Evolutionary conservation across 345 rosid genomes (phyloP), one percentile per base, ranked within the genome.

Genomic region (Combretum micranthum): DNA sequence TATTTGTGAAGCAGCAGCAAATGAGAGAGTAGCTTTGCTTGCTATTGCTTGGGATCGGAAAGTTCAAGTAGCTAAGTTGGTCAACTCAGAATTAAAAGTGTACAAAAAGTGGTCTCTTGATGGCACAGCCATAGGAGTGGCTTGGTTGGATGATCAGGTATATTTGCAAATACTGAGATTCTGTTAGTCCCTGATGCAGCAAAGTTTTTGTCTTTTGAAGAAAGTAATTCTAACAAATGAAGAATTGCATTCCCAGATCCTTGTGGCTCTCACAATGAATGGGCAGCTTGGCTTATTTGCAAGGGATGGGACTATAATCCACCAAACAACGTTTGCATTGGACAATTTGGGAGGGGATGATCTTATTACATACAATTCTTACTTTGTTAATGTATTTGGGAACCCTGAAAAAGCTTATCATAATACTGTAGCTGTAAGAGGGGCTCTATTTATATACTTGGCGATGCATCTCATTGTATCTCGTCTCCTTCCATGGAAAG

Each of bases 101-200:
- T 93, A 65, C 80, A 91, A 86, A 65, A 93, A 76, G 64, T 89
- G 97, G 99, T 80, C 89, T 57, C 83, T 93, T 70, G 99, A 89
- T 66, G 83, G 88, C 71, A 69, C 86, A 56, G 99, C 96, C 23
- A 71, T 93, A 62, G 97, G 96, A 51, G 89, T 93, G 52, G 79
- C 87, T 65, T 93, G 99, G 99, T 85, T 93, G 74, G 97, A 93
- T 72, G 88, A 86, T 72, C 97, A 89, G 87, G 99, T 88, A 66
- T 55, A 78, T 19, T 65, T 3, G 16, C 18, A 22, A 44, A 20
- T 56, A n/a, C 22, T 43, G 17, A n/a, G 32, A 46, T 57, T 32
- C 39, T 32, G 39, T 32, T 32, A 32, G 39, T 32, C 39, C 39
- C 39, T 32, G 5, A 26, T 53, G 19, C 12, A 25, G 5, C 50